These are phyloP conservation scores for Chaetomiaceae sp. DNA, from an alignment of 2,329 filamentous ascomycete species.

Conservation along the genomic window DNA sequence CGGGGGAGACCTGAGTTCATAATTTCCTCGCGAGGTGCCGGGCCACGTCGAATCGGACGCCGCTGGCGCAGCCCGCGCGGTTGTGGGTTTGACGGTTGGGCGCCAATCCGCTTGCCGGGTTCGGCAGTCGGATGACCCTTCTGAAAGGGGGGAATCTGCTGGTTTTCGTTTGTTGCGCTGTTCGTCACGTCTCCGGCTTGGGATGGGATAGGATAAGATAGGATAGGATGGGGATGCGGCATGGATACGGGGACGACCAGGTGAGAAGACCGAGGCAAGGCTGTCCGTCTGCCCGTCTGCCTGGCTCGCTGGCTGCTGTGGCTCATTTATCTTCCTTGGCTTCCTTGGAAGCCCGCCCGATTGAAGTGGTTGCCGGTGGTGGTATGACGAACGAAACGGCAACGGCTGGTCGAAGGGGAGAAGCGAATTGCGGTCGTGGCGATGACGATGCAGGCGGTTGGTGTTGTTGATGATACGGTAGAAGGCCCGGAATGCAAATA, in stretches of 20 bases:
- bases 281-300: neutral
- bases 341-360: too few species aligned
- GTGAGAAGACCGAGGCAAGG: neutral
- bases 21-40: too few species aligned
- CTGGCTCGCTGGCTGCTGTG: neutral
- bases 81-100: neutral
- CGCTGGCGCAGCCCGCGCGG: neutral
- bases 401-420: too few species aligned
- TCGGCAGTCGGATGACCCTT: constrained; percentile 6
- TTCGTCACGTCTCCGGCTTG: too few species aligned
- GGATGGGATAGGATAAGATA: too few species aligned
- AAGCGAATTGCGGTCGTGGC: too few species aligned
- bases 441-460: neutral
- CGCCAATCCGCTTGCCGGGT: neutral
- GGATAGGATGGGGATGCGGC: neutral
- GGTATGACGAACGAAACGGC: too few species aligned
- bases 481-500: neutral
- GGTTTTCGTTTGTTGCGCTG: too few species aligned
- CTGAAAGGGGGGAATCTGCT: too few species aligned
- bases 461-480: neutral
- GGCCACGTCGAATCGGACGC: constrained; percentile 5
- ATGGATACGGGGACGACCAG: neutral
- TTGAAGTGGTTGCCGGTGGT: neutral
- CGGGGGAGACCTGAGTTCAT: too few species aligned
- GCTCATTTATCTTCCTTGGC: too few species aligned